A percentile compares a stretch with the other conserved stretches of the same genome.
phyloP scores from a whole-genome alignment of 1,284 basidiomycete genomes.

The Inonotus obliquus region DNA sequence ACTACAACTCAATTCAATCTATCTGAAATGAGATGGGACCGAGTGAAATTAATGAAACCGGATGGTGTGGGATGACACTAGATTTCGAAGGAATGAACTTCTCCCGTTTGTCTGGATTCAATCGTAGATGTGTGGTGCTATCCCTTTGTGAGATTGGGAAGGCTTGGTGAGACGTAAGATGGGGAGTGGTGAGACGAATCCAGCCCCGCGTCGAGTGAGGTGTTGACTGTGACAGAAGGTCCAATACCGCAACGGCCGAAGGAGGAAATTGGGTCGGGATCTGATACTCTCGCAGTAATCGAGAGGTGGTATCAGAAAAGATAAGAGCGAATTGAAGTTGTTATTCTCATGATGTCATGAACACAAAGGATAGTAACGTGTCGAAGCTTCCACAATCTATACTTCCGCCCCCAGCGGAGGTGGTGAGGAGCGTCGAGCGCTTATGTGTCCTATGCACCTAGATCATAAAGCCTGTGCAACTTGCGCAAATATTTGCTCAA shows the following conservation, averaged over 20 bases:
- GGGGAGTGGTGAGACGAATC: neutral
- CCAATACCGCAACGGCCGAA: neutral
- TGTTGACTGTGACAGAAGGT: no score
- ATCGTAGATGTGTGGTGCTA: no score
- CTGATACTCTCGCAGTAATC: no score
- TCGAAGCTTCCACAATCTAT: neutral
- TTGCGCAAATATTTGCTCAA: neutral
- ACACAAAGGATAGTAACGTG: neutral
- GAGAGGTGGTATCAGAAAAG: neutral
- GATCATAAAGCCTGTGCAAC: neutral
- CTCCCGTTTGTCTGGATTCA: no score
- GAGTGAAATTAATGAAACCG: neutral
- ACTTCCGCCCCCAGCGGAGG: neutral
- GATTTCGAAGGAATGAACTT: no score
- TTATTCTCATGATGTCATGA: no score
- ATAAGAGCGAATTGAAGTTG: no score
- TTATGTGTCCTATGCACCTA: neutral
- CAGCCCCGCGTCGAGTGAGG: no score
- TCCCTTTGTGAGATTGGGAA: neutral
- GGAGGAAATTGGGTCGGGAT: neutral
- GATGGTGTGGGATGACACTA: no score
- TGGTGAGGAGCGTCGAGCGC: neutral
- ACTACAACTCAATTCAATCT: neutral
- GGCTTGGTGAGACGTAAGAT: neutral
- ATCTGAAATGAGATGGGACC: neutral